Conservation (phyloP, 2,329 filamentous ascomycete species). For the Neofusicoccum parvum region DNA sequence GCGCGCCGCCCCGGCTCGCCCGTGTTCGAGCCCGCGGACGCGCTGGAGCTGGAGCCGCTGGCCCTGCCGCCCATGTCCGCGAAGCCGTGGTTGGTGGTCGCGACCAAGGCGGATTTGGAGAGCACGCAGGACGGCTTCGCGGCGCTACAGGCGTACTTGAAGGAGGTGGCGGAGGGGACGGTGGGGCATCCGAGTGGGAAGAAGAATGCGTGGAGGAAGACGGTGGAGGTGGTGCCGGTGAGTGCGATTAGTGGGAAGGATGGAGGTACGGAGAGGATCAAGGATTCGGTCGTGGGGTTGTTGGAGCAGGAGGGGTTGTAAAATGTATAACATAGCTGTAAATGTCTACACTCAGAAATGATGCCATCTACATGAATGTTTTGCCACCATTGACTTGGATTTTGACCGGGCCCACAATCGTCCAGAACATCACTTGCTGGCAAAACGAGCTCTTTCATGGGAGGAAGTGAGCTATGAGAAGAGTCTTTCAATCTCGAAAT, state of each 20-base stretch:
- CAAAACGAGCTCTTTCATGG: no score
- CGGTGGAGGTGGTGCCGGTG: conserved; percentile 72
- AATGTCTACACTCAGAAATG: neutral
- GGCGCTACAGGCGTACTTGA: conserved; percentile 70
- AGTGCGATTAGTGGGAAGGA: conserved; percentile 81
- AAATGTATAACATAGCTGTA: neutral
- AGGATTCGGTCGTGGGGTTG: conserved; percentile 71
- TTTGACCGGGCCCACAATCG: no score
- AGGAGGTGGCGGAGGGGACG: conserved; percentile 62
- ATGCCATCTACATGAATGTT: neutral
- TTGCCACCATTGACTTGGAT: no score
- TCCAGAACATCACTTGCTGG: no score
- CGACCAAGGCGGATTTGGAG: conserved; percentile 85
- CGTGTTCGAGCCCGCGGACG: conserved; percentile 26
- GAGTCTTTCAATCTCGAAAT: no score
- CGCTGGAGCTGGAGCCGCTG: conserved; percentile 37
- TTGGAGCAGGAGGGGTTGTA: conserved; percentile 48
- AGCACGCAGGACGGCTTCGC: conserved; percentile 77
- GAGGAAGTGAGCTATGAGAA: no score
- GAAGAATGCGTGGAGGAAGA: conserved; percentile 62
- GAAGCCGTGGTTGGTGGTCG: conserved; percentile 96
- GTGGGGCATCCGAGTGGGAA: conserved; percentile 72
- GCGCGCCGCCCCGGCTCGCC: neutral
- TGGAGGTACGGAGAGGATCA: conserved; percentile 69
- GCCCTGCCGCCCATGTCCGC: conserved; percentile 73